These are phyloP conservation scores for Lachancea quebecensis DNA, from an alignment of 805 yeast genomes.

Conservation along the genomic window DNA sequence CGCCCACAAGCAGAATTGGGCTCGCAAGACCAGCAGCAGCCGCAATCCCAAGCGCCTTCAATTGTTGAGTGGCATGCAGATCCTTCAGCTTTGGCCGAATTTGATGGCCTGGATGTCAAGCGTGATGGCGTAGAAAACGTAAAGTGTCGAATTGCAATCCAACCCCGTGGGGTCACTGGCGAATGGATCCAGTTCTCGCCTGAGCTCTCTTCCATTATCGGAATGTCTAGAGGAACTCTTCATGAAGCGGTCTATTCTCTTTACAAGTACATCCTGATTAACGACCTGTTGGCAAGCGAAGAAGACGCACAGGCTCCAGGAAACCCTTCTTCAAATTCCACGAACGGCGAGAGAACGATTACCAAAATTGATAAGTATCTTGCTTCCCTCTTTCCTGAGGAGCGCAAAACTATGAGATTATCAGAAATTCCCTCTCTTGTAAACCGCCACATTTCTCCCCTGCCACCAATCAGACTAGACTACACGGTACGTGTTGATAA, in stretches of 20 bases:
- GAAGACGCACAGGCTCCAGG: constrained; percentile 9
- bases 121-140: constrained; percentile 66
- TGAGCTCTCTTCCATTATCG: constrained; percentile 62
- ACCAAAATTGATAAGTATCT: constrained; percentile 46
- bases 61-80: constrained; percentile 87
- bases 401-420: constrained; percentile 31
- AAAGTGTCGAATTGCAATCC: constrained; percentile 65
- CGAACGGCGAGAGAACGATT: constrained; percentile 45
- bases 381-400: constrained; percentile 34
- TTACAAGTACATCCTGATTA: constrained; percentile 73
- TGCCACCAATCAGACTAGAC: constrained; percentile 71
- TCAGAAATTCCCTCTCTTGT: constrained; percentile 40
- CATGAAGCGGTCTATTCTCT: constrained; percentile 74
- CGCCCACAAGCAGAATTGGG: constrained; percentile 5
- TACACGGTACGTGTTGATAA: constrained; percentile 71
- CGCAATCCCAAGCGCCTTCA: constrained; percentile 22
- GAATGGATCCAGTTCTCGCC: constrained; percentile 53
- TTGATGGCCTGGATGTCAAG: constrained; percentile 86
- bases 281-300: constrained; percentile 41
- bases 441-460: constrained; percentile 59
- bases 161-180: constrained; percentile 70
- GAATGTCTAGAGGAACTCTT: constrained; percentile 71
- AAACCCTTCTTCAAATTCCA: constrained; percentile 12
- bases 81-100: constrained; percentile 43
- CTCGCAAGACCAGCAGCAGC: constrained; percentile 2